These are phyloP conservation scores for Dryadomyces sulphureus DNA, from an alignment of 2,329 filamentous ascomycete species.

Conservation along the genomic window DNA sequence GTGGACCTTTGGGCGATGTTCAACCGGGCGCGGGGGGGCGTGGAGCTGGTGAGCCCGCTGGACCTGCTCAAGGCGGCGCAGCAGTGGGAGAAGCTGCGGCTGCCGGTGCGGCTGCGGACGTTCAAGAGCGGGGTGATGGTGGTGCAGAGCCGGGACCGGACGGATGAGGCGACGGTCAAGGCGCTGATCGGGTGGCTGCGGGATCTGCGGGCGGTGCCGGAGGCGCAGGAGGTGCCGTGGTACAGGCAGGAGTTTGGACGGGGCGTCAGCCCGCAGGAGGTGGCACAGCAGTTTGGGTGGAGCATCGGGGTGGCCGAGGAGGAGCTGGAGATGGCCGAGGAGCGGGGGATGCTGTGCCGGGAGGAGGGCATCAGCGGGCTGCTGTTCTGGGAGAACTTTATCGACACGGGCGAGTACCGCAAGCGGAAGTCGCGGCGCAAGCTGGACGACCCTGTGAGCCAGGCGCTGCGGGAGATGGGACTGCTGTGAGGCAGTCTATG, in stretches of 20 bases:
- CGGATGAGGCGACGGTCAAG: conserved; percentile 76
- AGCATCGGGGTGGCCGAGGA: conserved; percentile 92
- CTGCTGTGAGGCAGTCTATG: conserved; percentile 14
- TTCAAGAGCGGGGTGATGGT: conserved; percentile 94
- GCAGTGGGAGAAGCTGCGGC: conserved; percentile 73
- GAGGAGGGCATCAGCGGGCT: conserved; percentile 86
- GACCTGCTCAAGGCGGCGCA: conserved; percentile 85
- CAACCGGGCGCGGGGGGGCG: conserved; percentile 81
- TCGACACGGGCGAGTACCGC: conserved; percentile 29
- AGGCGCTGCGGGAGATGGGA: conserved; percentile 28
- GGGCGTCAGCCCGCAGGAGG: conserved; percentile 80
- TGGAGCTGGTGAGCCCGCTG: conserved; percentile 80
- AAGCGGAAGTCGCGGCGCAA: conserved; percentile 16
- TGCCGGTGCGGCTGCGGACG: conserved; percentile 73
- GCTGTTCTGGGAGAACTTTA: conserved; percentile 81
- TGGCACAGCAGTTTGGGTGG: conserved; percentile 85
- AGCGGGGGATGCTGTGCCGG: conserved; percentile 71
- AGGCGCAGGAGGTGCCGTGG: conserved; percentile 45
- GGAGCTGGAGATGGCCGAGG: conserved; percentile 94
- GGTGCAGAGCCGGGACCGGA: conserved; percentile 76
- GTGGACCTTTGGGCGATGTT: conserved; percentile 92
- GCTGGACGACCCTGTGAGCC: conserved; percentile 26
- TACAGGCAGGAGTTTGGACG: conserved; percentile 66
- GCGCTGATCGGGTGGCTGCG: conserved; percentile 64
- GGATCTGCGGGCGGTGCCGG: conserved; percentile 52